Evolutionary conservation across 805 yeast genomes (phyloP), one percentile per base, ranked within the genome.

Genomic region (Kuraishia hungarica): DNA sequence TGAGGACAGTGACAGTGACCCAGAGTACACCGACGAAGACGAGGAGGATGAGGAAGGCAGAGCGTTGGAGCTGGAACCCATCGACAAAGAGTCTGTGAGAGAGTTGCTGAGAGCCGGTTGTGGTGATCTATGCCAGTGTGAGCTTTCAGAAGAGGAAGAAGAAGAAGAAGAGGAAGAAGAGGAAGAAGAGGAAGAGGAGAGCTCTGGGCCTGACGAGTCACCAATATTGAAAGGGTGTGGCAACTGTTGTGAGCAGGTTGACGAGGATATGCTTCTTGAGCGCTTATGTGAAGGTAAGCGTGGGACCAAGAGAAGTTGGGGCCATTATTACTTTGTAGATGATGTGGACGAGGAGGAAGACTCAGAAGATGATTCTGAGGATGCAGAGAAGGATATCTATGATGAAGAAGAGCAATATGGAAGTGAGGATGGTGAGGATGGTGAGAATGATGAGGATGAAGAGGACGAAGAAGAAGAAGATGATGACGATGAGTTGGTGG

Each of bases 1-100:
- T n/a, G 52, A 51, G 17, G 52, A 51, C 15, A 35, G 26, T n/a
- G 46, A n/a, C 52, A 39, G 17, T 47, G 43, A 51, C 17, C 24
- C 52, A 15, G 23, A 23, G 15, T 26, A 51, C 13, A 28, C 22
- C 11, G 43, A 29, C 13, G 47, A 51, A 15, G 24, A 51, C 13
- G 21, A 13, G n/a, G 35, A 49, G 23, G 7, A 13, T n/a, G 51
- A 49, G 13, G 35, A 13, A 22, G 20, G n/a, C 19, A 29, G 35
- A 26, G 23, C 28, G 29, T 24, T n/a, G 13, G 23, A 13, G n/a
- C n/a, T 49, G 20, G 17, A 22, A 17, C 51, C 39, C 22, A n/a
- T 29, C 13, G 35, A 49, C 23, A 24, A n/a, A 8, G 35, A 26
- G 19, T 49, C 35, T 20, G 35, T 35, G 17, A 35, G n/a, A 13